phyloP scores from a whole-genome alignment of 805 yeast species.

The Candida ascalaphidarum region DNA sequence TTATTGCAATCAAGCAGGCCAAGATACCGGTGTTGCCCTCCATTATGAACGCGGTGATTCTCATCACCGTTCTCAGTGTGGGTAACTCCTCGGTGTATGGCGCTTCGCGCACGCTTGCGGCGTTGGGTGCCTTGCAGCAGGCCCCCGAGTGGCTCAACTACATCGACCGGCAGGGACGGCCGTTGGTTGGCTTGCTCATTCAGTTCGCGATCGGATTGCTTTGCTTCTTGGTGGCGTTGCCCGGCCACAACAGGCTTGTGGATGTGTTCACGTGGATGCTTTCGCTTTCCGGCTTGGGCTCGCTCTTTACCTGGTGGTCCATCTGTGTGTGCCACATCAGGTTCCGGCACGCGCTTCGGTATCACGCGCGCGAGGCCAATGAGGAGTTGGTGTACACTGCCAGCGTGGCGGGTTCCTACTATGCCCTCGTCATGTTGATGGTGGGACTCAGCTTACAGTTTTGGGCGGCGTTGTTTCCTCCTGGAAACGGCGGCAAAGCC shows the following conservation, averaged over 20 bases:
- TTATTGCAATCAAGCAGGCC: constrained; percentile 25
- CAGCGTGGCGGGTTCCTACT: constrained; percentile 23
- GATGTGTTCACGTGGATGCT: constrained; percentile 25
- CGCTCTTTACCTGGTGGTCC: constrained; percentile 20
- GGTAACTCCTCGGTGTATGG: constrained; percentile 30
- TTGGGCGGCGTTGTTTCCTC: constrained; percentile 31
- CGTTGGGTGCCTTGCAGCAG: constrained; percentile 21
- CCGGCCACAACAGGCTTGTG: constrained; percentile 11
- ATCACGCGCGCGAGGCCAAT: constrained; percentile 13
- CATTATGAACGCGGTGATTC: constrained; percentile 23
- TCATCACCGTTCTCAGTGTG: constrained; percentile 23
- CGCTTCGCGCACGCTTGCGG: constrained; percentile 21
- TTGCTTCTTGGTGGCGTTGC: constrained; percentile 18
- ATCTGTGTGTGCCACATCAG: constrained; percentile 23
- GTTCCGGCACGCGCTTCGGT: constrained; percentile 16
- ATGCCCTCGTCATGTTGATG: constrained; percentile 17
- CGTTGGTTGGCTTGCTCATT: constrained; percentile 16
- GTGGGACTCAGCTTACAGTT: constrained; percentile 24
- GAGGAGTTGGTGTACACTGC: constrained; percentile 25
- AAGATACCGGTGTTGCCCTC: constrained; percentile 22
- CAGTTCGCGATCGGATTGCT: constrained; percentile 19
- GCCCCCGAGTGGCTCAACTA: constrained; percentile 19
- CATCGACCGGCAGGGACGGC: constrained; percentile 23
- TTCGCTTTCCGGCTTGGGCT: constrained; percentile 20
- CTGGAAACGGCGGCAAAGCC: constrained; percentile 15